phyloP scores from a whole-genome alignment of 2,329 filamentous ascomycete genomes.

The Simplicillium sp. region DNA sequence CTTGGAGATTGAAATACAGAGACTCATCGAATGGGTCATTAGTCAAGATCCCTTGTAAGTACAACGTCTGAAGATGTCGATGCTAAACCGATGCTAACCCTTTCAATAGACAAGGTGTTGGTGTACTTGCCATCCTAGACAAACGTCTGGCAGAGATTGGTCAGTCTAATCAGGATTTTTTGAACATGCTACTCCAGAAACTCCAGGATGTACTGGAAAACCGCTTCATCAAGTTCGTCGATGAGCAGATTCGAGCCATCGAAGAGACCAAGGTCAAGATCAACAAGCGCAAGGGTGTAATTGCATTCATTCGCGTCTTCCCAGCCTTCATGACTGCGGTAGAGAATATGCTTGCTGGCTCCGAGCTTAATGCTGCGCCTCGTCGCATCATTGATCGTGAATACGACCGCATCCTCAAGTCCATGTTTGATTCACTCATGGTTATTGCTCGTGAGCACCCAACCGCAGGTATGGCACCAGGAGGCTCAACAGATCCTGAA shows the following conservation, averaged over 20 bases:
- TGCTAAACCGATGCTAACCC: slow-evolving; percentile 6
- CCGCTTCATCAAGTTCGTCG: slow-evolving; percentile 80
- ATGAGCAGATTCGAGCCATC: slow-evolving; percentile 89
- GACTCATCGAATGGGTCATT: slow-evolving; percentile 75
- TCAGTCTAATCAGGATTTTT: slow-evolving; percentile 88
- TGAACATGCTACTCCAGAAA: slow-evolving; percentile 70
- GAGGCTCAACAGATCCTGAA: slow-evolving; percentile 50
- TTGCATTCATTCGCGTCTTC: slow-evolving; percentile 90
- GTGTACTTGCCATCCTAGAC: slow-evolving; percentile 73
- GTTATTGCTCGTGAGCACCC: slow-evolving; percentile 75
- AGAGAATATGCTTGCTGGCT: slow-evolving; percentile 67
- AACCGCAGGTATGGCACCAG: slow-evolving; percentile 30
- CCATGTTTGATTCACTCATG: slow-evolving; percentile 95
- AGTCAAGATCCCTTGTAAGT: slow-evolving; percentile 72
- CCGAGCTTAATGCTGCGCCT: slow-evolving; percentile 50
- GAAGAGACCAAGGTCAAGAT: slow-evolving; percentile 99
- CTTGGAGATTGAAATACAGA: slow-evolving; percentile 68
- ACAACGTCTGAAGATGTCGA: too few relatives aligned
- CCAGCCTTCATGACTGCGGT: slow-evolving; percentile 75
- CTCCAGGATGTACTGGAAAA: slow-evolving; percentile 65
- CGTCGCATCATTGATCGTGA: slow-evolving; percentile 75
- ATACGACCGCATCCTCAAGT: slow-evolving; percentile 80
- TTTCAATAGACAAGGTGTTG: slow-evolving; percentile 67
- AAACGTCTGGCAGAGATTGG: slow-evolving; percentile 69
- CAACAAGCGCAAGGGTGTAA: slow-evolving; percentile 95